These are phyloP conservation scores for Spathaspora sp. DNA, from an alignment of 1,139 yeast species.

Conservation along the genomic window DNA sequence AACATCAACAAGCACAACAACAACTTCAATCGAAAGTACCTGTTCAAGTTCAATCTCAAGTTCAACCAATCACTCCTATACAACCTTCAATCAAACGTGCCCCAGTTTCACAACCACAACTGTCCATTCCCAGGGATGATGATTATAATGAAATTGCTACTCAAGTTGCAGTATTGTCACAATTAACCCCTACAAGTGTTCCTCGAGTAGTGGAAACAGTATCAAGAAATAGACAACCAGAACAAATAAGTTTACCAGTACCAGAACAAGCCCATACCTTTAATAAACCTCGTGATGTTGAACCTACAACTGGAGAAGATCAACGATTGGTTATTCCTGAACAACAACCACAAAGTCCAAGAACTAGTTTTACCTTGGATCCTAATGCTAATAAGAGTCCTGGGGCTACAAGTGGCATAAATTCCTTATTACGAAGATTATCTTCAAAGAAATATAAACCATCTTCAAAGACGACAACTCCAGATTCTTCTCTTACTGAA, in stretches of 20 bases:
- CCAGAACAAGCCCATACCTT: conserved; percentile 73
- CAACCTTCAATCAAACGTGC: conserved; percentile 4
- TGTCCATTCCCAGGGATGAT: conserved; percentile 10
- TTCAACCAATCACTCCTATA: conserved; percentile 7
- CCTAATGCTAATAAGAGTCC: conserved; percentile 20
- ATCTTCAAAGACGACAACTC: conserved; percentile 14
- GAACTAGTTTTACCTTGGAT: conserved; percentile 28
- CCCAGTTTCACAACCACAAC: conserved; percentile 6
- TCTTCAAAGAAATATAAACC: conserved; percentile 35
- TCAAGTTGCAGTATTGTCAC: conserved; percentile 13
- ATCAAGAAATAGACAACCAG: conserved; percentile 15
- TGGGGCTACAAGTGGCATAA: conserved; percentile 30
- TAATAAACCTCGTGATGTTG: background rate
- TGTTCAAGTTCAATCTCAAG: background rate
- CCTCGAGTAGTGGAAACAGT: conserved; percentile 13
- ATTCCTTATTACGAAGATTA: conserved; percentile 39
- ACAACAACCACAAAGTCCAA: conserved; percentile 38
- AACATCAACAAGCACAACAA: conserved; percentile 11
- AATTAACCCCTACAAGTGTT: conserved; percentile 9
- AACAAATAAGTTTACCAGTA: conserved; percentile 37
- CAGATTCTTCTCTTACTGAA: background rate
- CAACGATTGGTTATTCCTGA: conserved; percentile 21
- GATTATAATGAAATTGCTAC: conserved; percentile 15
- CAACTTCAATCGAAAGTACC: conserved; percentile 6
- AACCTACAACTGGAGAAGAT: background rate